A percentile compares a stretch with the other conserved stretches of the same genome.
Evolutionary conservation across 192 early-diverging fungal species (phyloP).

Genomic region (Coemansia asiatica): DNA sequence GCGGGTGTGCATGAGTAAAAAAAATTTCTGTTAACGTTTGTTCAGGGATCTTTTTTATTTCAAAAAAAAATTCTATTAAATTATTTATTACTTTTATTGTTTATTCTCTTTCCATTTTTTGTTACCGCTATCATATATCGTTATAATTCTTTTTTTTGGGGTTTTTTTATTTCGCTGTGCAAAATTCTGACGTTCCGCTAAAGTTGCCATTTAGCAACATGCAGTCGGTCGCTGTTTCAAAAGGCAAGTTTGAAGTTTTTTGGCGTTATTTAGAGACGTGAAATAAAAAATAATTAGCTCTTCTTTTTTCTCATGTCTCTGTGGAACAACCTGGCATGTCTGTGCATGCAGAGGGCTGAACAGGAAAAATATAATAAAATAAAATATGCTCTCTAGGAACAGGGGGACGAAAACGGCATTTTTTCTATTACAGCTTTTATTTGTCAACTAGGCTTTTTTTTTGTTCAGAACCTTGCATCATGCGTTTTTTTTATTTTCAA

Average conservation of each 20-base stretch:
- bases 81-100: not conserved
- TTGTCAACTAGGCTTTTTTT: not conserved
- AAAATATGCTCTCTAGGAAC: too few relatives aligned
- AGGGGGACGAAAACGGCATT: not conserved
- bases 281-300: too few relatives aligned
- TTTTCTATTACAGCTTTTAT: slow-evolving; percentile 9
- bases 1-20: not conserved
- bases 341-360: too few relatives aligned
- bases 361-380: not conserved
- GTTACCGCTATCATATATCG: too few relatives aligned
- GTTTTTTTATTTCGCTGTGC: slow-evolving; percentile 2
- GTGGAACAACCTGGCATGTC: too few relatives aligned
- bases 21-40: not conserved
- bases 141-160: slow-evolving; percentile 1
- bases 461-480: not conserved
- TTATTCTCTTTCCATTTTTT: too few relatives aligned
- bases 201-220: not conserved
- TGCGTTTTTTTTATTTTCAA: not conserved
- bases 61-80: not conserved
- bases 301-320: too few relatives aligned
- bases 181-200: not conserved
- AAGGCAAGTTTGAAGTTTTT: slow-evolving; percentile 14
- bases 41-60: too few relatives aligned
- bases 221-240: slow-evolving; percentile 21
- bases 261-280: not conserved